Base-by-base conservation (phyloP, 2,329 filamentous ascomycete species). In the Daldinia sp. region DNA sequence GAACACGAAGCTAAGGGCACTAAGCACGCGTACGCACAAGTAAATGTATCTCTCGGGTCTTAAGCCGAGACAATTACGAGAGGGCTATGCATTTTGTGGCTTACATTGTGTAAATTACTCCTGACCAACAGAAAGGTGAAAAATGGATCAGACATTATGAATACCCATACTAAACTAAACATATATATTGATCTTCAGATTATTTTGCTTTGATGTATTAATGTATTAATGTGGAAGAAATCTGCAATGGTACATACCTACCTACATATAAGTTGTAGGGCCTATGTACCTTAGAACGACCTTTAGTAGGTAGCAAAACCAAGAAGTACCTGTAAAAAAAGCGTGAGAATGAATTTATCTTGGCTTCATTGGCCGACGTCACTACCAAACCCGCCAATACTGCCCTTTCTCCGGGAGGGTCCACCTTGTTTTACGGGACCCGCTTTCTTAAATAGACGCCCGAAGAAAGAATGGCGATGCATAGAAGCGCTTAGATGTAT, bases 401-500 rank as follows among this genome's bases (percentile, higher is more conserved):
- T 33, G 26, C 26, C 2, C 15, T 51, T 33, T 30, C 15, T 33
- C 46, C 51, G 51, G 50, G 48, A 35, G 35, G 30, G 23, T 39
- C 51, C 51, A 54, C 30, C 33, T 6, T 54, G 30, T 26, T 26
- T 54, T 23, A 20, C 18, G 15, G 20, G 23, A 13, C 26, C 56
- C 60, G 63, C 67, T 58, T 56, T 61, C 64, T 62, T 61, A 66
- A 62, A 63, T 35, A 10, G 48, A 59, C 60, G 46, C 53, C 51
- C 18, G 33, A 15, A 54, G 33, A 23, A 53, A 37, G 33, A 37
- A 54, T 51, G 51, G 33, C 18, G 18, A 54, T 54, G 51, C 30
- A 30, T 37, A 35, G 30, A 35, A 20, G 26, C 15, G 12, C 12
- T 23, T 46, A 26, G 33, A 53, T 12, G 30, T 35, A 54, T 30